Conservation (phyloP, 2,329 filamentous ascomycete genomes). For the Ophiostoma triangulosporum region DNA sequence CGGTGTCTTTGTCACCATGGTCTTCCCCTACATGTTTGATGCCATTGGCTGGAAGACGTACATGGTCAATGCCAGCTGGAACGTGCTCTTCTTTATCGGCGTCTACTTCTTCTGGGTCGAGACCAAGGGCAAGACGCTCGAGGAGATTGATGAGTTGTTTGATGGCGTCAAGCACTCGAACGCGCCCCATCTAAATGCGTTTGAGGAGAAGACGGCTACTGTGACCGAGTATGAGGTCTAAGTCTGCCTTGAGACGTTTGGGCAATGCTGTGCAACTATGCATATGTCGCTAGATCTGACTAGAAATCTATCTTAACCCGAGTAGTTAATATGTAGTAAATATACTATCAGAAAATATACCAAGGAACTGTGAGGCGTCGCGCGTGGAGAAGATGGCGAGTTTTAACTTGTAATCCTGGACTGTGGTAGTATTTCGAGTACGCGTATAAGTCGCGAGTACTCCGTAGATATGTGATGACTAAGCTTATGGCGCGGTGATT, state of each 20-base stretch:
- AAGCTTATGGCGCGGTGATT: no score
- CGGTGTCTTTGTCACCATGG: conserved; percentile 15
- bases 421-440: no score
- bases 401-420: no score
- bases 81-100: conserved; percentile 13
- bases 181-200: conserved; percentile 12
- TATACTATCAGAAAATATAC: no score
- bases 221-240: conserved; percentile 4
- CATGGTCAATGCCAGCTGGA: conserved; percentile 17
- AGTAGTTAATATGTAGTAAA: no score
- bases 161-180: conserved; percentile 17
- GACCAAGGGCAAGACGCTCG: conserved; percentile 25
- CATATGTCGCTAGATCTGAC: no score
- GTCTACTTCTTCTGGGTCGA: conserved; percentile 16
- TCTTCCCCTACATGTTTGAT: conserved; percentile 15
- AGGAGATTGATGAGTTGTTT: conserved; percentile 8
- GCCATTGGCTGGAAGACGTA: conserved; percentile 14
- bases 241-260: not conserved
- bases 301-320: no score
- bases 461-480: no score
- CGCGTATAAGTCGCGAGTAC: no score
- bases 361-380: no score
- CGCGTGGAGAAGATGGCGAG: no score
- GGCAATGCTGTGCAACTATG: not conserved
- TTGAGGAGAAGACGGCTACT: not conserved